phyloP scores from a whole-genome alignment of 2,329 filamentous ascomycete genomes.

The Diaporthe longicolla region DNA sequence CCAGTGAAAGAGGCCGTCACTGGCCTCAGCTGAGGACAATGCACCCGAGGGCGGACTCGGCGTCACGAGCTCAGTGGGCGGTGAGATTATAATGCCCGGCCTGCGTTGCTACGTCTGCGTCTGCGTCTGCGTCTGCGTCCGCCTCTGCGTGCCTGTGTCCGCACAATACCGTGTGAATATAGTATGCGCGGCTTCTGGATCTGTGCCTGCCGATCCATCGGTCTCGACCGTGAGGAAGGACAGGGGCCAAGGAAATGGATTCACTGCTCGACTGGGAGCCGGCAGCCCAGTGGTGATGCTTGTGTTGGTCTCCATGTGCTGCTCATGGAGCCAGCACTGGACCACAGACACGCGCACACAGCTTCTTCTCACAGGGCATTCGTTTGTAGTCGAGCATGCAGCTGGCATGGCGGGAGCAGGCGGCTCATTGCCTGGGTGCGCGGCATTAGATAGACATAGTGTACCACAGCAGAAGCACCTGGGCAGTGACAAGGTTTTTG shows the following conservation, averaged over 20 bases:
- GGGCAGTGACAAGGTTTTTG: slow-evolving; percentile 5
- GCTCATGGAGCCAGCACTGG: not conserved
- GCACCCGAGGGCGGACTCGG: not conserved
- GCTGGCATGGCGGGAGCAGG: not conserved
- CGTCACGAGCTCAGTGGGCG: slow-evolving; percentile 9
- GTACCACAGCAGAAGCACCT: not conserved
- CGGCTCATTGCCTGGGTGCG: not conserved
- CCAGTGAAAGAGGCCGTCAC: slow-evolving; percentile 2
- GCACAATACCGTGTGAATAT: slow-evolving; percentile 18
- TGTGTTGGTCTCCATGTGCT: not conserved
- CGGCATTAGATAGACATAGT: no score
- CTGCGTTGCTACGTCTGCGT: not conserved
- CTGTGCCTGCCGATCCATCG: slow-evolving; percentile 38
- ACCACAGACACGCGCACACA: not conserved
- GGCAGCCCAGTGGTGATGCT: slow-evolving; percentile 6
- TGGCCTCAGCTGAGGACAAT: not conserved
- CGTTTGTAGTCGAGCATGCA: not conserved
- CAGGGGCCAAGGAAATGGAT: slow-evolving; percentile 13
- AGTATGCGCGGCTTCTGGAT: slow-evolving; percentile 15
- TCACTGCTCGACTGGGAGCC: not conserved
- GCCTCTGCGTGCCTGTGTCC: not conserved
- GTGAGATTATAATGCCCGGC: not conserved
- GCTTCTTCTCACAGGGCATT: not conserved
- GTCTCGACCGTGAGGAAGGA: slow-evolving; percentile 32
- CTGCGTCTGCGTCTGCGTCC: not conserved